Evolutionary conservation across 768 basidiomycete species (phyloP).

Genomic region (Dictyophora rubrovolvata): DNA sequence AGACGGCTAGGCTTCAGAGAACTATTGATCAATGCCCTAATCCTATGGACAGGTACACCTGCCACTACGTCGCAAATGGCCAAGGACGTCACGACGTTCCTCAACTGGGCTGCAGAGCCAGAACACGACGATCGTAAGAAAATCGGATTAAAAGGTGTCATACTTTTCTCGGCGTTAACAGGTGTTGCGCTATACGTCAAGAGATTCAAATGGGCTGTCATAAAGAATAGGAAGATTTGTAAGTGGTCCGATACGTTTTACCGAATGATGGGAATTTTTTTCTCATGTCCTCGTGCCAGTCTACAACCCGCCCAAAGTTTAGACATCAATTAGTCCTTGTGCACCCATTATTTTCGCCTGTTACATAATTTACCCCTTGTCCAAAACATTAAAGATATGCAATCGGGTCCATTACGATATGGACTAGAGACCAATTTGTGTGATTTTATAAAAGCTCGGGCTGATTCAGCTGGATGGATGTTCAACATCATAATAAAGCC

Average conservation of each 20-base stretch:
- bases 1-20: conserved; percentile 15
- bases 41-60: conserved; percentile 58
- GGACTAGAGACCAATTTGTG: too few relatives aligned
- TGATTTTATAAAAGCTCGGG: too few relatives aligned
- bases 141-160: conserved; percentile 90
- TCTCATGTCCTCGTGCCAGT: conserved; percentile 17
- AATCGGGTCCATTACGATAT: background rate
- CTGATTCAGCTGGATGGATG: too few relatives aligned
- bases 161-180: conserved; percentile 80
- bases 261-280: background rate
- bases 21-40: background rate
- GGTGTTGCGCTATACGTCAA: conserved; percentile 81
- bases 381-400: background rate
- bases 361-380: conserved; percentile 1
- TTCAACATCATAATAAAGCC: background rate
- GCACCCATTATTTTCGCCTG: background rate
- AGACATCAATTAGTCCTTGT: background rate
- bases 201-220: conserved; percentile 85
- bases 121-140: conserved; percentile 98
- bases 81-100: conserved; percentile 93
- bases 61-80: conserved; percentile 98
- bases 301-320: conserved; percentile 27
- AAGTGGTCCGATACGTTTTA: conserved; percentile 29
- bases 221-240: conserved; percentile 94
- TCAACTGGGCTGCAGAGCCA: conserved; percentile 95